Evolutionary conservation across 305 asterid genomes (phyloP), one percentile per base, ranked within the genome.

Genomic region (Plantago coronopus): DNA sequence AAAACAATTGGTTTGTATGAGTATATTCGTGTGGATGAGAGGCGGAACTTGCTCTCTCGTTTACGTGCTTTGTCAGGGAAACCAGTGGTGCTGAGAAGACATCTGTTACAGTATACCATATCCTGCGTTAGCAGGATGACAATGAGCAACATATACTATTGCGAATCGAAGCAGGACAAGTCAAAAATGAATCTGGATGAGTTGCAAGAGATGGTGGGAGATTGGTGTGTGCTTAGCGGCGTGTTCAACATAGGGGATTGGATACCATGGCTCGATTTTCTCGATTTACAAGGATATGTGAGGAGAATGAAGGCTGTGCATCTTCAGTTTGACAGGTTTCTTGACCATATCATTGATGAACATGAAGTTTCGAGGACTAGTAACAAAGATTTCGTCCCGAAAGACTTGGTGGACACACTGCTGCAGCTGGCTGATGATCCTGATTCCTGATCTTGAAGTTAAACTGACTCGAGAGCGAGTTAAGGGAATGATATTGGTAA

Each of bases 251-350:
- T 77, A n/a, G 81, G 79, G 48, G 81, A 78, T 15, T 75, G 83
- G 79, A 63, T 75, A 7, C 81, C 83, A 29, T 80, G 81, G 79
- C 76, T 78, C 8, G 55, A 61, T 14, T 70, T 65, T 50, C 59
- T 80, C 15, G 86, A 78, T n/a, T n/a, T n/a, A n/a, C n/a, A n/a
- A n/a, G n/a, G n/a, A n/a, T n/a, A n/a, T n/a, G n/a, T n/a, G n/a
- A 65, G 47, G 54, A 48, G 57, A 31, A 75, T 80, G 83, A 77
- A 67, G 57, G 64, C 3, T 17, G 40, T 77, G 22, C 0, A 13
- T 15, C 40, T 22, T 43, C 70, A 54, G 22, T 17, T 58, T 0
- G 78, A 77, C 18, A 44, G 46, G 65, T 72, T 75, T 50, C 63
- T 29, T 29, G 42, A 72, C 37, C 2, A 20, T 23, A 79, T 80